These are phyloP conservation scores for Centrapalus pauciflorus DNA, from an alignment of 129 eudicot species.

Conservation along the genomic window DNA sequence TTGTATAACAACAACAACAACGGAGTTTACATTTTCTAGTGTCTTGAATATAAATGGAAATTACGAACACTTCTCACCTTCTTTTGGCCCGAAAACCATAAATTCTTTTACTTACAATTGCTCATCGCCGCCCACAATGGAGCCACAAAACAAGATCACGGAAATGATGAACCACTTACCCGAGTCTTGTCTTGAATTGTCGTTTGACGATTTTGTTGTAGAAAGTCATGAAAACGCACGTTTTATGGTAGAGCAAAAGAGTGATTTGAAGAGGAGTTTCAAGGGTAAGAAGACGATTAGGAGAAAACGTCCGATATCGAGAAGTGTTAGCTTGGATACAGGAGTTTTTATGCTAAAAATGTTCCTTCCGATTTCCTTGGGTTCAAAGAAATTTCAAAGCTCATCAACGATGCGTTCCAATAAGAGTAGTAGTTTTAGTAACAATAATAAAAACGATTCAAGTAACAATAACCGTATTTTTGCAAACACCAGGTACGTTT, in stretches of 20 bases:
- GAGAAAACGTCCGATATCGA: conserved; percentile 7
- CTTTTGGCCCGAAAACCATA: background rate
- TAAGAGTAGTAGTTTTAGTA: background rate
- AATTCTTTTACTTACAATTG: background rate
- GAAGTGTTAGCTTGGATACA: conserved; percentile 48
- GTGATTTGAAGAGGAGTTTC: too few species aligned
- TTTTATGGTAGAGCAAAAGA: conserved; percentile 4
- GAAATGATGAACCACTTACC: conserved; percentile 32
- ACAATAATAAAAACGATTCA: background rate
- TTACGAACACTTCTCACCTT: background rate
- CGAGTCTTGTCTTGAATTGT: conserved; percentile 42
- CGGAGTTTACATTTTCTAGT: background rate
- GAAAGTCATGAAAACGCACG: conserved; percentile 9
- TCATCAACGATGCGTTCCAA: background rate
- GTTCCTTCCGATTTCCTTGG: conserved; percentile 26
- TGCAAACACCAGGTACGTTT: background rate
- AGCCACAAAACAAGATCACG: conserved; percentile 19
- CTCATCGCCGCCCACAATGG: background rate
- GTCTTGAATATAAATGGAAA: background rate
- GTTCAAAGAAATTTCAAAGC: conserved; percentile 15
- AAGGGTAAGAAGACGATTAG: background rate
- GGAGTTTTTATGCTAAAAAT: conserved; percentile 41
- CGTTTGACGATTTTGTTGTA: conserved; percentile 42
- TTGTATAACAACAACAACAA: background rate
- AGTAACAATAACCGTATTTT: background rate